These are phyloP conservation scores for Blastobotrys aristatus DNA, from an alignment of 1,139 yeast species.

Conservation along the genomic window DNA sequence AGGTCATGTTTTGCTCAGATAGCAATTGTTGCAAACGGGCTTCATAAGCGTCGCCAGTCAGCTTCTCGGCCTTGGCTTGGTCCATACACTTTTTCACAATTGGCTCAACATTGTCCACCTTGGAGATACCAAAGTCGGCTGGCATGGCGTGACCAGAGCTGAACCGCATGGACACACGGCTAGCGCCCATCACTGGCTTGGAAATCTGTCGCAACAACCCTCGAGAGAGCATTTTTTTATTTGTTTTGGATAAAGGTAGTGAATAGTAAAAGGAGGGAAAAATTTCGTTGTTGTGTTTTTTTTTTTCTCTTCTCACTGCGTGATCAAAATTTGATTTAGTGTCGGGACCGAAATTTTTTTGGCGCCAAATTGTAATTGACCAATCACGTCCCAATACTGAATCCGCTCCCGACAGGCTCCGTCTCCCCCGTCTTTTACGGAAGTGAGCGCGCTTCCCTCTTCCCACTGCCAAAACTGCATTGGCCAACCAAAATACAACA, in stretches of 20 bases:
- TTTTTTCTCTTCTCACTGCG: too few species aligned
- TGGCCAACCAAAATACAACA: not conserved
- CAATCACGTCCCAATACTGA: not conserved
- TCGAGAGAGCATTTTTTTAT: slow-evolving; percentile 10
- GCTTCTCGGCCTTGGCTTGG: slow-evolving; percentile 5
- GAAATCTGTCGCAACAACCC: slow-evolving; percentile 10
- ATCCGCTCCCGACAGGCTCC: too few species aligned
- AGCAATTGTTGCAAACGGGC: slow-evolving; percentile 13
- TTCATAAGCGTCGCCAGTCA: slow-evolving; percentile 12
- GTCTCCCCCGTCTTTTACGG: too few species aligned
- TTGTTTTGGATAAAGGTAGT: not conserved
- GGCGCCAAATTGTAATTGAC: not conserved
- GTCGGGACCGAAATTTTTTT: not conserved
- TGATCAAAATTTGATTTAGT: too few species aligned
- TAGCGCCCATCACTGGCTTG: slow-evolving; percentile 9
- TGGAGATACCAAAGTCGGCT: slow-evolving; percentile 12
- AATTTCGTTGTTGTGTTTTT: not conserved
- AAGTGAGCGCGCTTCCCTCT: too few species aligned
- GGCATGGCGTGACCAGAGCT: slow-evolving; percentile 11
- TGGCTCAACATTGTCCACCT: slow-evolving; percentile 5
- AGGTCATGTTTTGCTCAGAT: slow-evolving; percentile 13
- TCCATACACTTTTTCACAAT: slow-evolving; percentile 4
- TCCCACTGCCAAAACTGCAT: too few species aligned
- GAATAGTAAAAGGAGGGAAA: slow-evolving; percentile 1
- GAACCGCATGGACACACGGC: slow-evolving; percentile 10